Evolutionary conservation across 192 early-diverging fungal species (phyloP).

Genomic region (Gaertneriomyces sp.): DNA sequence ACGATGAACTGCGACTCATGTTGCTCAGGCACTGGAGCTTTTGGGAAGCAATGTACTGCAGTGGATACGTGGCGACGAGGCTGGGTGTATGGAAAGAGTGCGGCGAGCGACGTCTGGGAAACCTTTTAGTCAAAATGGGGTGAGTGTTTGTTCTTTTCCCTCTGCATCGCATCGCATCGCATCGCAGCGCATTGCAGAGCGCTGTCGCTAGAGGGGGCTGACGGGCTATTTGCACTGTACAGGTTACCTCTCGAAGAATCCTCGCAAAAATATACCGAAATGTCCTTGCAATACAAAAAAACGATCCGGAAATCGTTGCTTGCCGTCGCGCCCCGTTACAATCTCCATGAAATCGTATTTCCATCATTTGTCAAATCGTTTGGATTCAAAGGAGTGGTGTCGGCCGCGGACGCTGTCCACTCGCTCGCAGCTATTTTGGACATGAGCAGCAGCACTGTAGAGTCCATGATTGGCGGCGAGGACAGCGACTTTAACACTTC

Average conservation of each 20-base stretch:
- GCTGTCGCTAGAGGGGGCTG: too few species aligned
- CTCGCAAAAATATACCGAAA: conserved; percentile 70
- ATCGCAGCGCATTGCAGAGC: background rate
- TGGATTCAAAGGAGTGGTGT: conserved; percentile 61
- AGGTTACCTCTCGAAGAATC: conserved; percentile 80
- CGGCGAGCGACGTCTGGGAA: conserved; percentile 73
- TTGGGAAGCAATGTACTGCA: conserved; percentile 81
- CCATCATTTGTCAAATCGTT: conserved; percentile 75
- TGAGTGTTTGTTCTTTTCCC: conserved; percentile 32
- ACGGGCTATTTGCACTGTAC: background rate
- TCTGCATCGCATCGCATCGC: background rate
- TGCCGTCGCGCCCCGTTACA: conserved; percentile 67
- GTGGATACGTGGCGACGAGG: conserved; percentile 79
- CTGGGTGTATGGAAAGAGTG: conserved; percentile 85
- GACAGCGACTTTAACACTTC: too few species aligned
- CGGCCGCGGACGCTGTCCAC: conserved; percentile 79
- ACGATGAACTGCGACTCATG: conserved; percentile 81
- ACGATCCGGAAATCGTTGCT: conserved; percentile 62
- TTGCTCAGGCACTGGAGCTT: conserved; percentile 92
- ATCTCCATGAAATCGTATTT: conserved; percentile 71
- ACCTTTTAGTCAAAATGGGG: conserved; percentile 89
- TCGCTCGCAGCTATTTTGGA: conserved; percentile 72
- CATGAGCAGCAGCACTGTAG: conserved; percentile 28
- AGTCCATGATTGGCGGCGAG: too few species aligned
- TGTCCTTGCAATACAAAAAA: conserved; percentile 51